Conservation (phyloP, 805 yeast genomes). For the Ogataea neopini region DNA sequence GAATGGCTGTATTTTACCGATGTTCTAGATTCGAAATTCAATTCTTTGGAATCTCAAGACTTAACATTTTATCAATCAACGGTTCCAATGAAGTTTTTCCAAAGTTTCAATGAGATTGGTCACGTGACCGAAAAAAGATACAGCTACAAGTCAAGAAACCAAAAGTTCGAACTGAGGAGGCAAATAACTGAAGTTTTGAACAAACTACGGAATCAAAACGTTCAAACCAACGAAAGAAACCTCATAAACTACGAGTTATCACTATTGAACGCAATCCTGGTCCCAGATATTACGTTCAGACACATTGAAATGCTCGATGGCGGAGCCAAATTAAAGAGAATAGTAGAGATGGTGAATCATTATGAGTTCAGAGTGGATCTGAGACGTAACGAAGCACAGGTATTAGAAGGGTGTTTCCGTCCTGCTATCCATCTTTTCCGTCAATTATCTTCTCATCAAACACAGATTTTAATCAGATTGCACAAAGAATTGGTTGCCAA, state of each 20-base stretch:
- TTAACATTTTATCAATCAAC: constrained; percentile 47
- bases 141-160: constrained; percentile 37
- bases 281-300: constrained; percentile 19
- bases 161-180: constrained; percentile 39
- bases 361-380: constrained; percentile 20
- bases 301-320: constrained; percentile 14
- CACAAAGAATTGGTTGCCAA: constrained; percentile 19
- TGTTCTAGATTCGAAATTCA: constrained; percentile 46
- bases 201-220: constrained; percentile 33
- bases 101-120: constrained; percentile 61
- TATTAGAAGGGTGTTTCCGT: constrained; percentile 10
- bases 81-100: constrained; percentile 62
- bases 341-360: constrained; percentile 14
- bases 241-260: constrained; percentile 28
- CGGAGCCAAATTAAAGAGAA: constrained; percentile 17
- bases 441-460: constrained; percentile 8
- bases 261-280: constrained; percentile 18
- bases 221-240: constrained; percentile 32
- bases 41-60: constrained; percentile 44
- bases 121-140: constrained; percentile 28
- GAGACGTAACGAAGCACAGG: constrained; percentile 10
- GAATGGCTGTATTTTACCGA: constrained; percentile 83
- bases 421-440: constrained; percentile 19
- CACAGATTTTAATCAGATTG: constrained; percentile 15
- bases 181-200: constrained; percentile 37